Conservation (phyloP, 2,329 filamentous ascomycete species). For the Dothistroma pini region DNA sequence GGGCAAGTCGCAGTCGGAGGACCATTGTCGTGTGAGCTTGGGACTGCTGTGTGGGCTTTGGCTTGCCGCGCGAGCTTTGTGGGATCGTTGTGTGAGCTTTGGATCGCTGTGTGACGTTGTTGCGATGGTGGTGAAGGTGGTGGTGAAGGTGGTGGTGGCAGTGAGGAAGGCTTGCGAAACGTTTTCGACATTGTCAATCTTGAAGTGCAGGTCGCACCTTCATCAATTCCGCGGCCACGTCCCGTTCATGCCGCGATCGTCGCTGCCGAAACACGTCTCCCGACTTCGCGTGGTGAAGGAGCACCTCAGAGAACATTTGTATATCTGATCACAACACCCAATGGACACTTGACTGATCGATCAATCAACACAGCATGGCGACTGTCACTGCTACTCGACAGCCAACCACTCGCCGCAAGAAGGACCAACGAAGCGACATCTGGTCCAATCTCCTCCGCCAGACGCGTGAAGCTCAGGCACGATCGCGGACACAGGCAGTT, state of each 20-base stretch:
- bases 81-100: conserved; percentile 43
- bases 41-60: not conserved
- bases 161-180: not conserved
- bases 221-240: conserved; percentile 3
- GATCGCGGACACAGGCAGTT: conserved; percentile 31
- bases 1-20: conserved; percentile 86
- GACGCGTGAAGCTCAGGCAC: conserved; percentile 35
- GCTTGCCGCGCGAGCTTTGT: not conserved
- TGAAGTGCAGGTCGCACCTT: not conserved
- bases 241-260: not conserved
- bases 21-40: conserved; percentile 62
- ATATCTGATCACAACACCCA: too few relatives aligned
- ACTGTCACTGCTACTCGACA: conserved; percentile 15
- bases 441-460: conserved; percentile 35
- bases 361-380: conserved; percentile 11
- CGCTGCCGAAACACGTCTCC: not conserved
- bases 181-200: not conserved
- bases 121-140: not conserved
- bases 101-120: not conserved
- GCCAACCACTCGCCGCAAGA: conserved; percentile 22
- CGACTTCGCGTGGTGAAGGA: not conserved
- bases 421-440: conserved; percentile 32
- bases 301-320: too few relatives aligned
- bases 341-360: too few relatives aligned
- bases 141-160: not conserved